Conservation (phyloP, 305 asterid species). For the Ilex paraguariensis region DNA sequence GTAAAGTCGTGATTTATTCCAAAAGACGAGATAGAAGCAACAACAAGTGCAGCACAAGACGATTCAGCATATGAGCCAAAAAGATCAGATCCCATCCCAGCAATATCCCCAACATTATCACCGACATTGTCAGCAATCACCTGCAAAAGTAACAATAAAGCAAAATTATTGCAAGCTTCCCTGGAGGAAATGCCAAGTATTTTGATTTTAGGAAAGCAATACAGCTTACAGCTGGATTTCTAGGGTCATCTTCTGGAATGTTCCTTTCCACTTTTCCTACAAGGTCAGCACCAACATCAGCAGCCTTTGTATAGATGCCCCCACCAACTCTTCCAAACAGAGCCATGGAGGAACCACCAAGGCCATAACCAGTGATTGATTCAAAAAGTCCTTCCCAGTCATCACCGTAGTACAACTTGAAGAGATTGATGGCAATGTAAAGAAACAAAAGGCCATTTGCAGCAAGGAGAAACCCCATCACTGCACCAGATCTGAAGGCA, state of each 20-base stretch:
- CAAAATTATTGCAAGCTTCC: background rate
- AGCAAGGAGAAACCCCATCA: conserved; percentile 88
- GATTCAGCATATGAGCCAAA: conserved; percentile 93
- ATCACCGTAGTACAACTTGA: conserved; percentile 76
- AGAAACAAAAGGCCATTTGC: conserved; percentile 75
- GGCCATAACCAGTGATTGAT: conserved; percentile 84
- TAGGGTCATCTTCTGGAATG: conserved; percentile 87
- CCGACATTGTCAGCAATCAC: conserved; percentile 96
- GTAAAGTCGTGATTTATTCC: conserved; percentile 76
- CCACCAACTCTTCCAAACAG: conserved; percentile 85
- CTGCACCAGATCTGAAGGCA: conserved; percentile 87
- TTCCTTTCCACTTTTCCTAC: conserved; percentile 83
- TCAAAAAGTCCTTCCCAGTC: conserved; percentile 92
- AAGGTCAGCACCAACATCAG: conserved; percentile 90
- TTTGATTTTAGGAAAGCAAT: conserved; percentile 1
- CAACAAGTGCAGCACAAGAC: conserved; percentile 88
- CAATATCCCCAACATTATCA: conserved; percentile 96
- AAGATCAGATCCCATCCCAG: conserved; percentile 98
- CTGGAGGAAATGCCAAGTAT: background rate
- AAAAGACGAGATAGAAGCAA: conserved; percentile 83
- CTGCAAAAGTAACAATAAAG: conserved; percentile 27
- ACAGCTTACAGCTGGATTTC: conserved; percentile 77
- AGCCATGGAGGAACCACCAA: conserved; percentile 77
- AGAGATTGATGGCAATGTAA: conserved; percentile 58
- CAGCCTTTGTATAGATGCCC: conserved; percentile 85